Conservation (phyloP, 164 flowering plant species). For the Chimonanthus praecox region DNA sequence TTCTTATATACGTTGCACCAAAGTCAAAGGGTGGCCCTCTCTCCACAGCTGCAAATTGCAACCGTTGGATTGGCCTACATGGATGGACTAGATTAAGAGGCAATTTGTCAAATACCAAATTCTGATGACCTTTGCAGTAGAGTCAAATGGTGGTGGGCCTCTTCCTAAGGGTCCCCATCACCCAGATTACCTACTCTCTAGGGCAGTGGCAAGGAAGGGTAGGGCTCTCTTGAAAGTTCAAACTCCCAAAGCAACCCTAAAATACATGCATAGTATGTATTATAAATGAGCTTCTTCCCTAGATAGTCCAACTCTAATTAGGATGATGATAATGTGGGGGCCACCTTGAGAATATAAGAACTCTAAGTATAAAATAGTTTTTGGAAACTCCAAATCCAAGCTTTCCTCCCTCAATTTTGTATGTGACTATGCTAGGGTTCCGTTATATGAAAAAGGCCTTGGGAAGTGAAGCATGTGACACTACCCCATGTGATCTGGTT, state of each 20-base stretch:
- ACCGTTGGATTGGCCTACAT: too few relatives aligned
- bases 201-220: not conserved
- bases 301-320: slow-evolving; percentile 1
- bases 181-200: not conserved
- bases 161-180: not conserved
- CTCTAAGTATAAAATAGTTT: not conserved
- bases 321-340: not conserved
- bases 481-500: slow-evolving; percentile 19
- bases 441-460: slow-evolving; percentile 2
- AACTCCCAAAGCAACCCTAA: not conserved
- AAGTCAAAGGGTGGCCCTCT: not conserved
- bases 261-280: not conserved
- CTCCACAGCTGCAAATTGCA: not conserved
- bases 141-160: too few relatives aligned
- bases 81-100: too few relatives aligned
- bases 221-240: not conserved
- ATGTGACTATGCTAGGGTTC: not conserved
- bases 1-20: not conserved
- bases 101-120: too few relatives aligned
- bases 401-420: slow-evolving; percentile 4
- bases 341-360: slow-evolving; percentile 4
- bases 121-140: too few relatives aligned
- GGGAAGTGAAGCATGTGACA: slow-evolving; percentile 19
- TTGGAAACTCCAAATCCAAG: slow-evolving; percentile 10
- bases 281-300: slow-evolving; percentile 10